Evolutionary conservation across 164 flowering plant species (phyloP), one percentile per base, ranked within the genome.

Genomic region (Magnolia changhungtana): DNA sequence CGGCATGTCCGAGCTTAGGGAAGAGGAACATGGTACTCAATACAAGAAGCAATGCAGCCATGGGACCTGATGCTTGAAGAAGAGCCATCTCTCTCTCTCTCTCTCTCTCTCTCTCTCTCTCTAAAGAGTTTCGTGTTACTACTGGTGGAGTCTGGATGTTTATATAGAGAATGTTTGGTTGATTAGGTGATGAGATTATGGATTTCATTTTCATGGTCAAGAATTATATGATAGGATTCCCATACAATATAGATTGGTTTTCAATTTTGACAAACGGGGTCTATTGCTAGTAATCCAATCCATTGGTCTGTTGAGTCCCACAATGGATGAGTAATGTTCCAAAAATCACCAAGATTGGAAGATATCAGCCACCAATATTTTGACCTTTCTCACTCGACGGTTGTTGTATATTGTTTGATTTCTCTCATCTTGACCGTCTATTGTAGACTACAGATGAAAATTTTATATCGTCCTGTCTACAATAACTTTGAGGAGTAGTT

Each of bases 131-230:
- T 72, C 24, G 50, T 51, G 63, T 8, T 55, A 19, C 61, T 55
- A 52, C 4, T 63, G 63, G 18, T 21, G 21, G 21, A 6, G 31
- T 24, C 63, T 9, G 50, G 63, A 11, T 21, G 75, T 76, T 78
- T 82, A 80, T 80, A 80, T 82, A 80, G 80, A 81, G 87, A 50
- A 58, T 74, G 78, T 63, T 70, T 51, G 81, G 76, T 78, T 75
- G 84, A 80, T 81, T 84, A 80, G 84, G 84, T 86, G 74, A 73
- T 11, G 50, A 74, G 31, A 23, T 58, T 20, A 81, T 37, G 50
- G 29, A 75, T 64, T 45, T 8, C 4, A 61, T 51, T 52, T n/a
- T 10, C 55, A 13, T 50, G 64, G 29, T 1, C 7, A 37, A 4
- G 45, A 37, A 37, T 37, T 37, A 37, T 37, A 37, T 0, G 45